Conservation (phyloP, 2,329 filamentous ascomycete genomes). For the Cercospora citrullina region DNA sequence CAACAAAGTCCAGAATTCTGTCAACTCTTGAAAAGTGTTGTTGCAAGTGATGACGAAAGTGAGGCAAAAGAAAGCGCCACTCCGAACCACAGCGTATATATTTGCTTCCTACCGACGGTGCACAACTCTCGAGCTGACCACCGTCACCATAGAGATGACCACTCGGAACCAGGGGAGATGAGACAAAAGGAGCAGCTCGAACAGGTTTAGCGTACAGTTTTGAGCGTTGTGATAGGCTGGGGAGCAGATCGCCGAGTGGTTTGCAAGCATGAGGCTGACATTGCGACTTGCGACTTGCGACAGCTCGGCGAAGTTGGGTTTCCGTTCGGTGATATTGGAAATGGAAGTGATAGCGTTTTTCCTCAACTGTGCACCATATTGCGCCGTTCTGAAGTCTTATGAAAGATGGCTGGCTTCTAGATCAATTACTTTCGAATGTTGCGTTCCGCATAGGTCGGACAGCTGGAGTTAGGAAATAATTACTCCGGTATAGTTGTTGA, state of each 20-base stretch:
- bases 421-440: not conserved
- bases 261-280: constrained; percentile 5
- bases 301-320: not conserved
- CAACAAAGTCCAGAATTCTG: no score
- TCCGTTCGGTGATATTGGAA: not conserved
- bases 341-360: not conserved
- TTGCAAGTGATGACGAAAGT: not conserved
- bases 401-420: not conserved
- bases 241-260: not conserved
- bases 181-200: not conserved
- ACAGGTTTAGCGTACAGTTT: not conserved
- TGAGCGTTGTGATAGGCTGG: constrained; percentile 2
- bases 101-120: not conserved
- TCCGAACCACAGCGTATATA: not conserved
- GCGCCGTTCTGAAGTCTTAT: not conserved
- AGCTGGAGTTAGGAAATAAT: no score
- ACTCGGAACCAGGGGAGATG: not conserved
- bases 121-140: not conserved
- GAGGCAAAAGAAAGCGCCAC: not conserved
- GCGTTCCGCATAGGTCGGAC: not conserved
- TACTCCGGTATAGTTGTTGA: not conserved
- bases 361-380: not conserved
- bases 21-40: not conserved
- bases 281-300: not conserved
- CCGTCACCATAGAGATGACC: not conserved